Conservation (phyloP, 441 rosid genomes). For the Croton laevigatus region DNA sequence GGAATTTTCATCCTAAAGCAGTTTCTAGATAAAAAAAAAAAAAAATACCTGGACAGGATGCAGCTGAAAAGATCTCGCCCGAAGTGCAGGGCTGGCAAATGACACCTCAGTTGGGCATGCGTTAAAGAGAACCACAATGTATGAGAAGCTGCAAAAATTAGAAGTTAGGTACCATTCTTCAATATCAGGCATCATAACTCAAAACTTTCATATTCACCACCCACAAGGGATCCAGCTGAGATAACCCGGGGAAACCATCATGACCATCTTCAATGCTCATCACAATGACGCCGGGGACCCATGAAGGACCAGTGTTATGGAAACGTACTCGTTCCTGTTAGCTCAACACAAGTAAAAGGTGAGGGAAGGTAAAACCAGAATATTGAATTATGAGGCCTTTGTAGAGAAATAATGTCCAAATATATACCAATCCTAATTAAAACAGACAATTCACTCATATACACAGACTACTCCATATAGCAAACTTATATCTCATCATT, state of each 20-base stretch:
- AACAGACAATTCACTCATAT: no score
- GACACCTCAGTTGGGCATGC: conserved; percentile 61
- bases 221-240: conserved; percentile 73
- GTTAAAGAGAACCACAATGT: conserved; percentile 68
- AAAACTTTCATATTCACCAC: conserved; percentile 36
- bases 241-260: conserved; percentile 53
- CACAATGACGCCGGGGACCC: conserved; percentile 74
- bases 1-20: background rate
- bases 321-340: conserved; percentile 67
- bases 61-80: conserved; percentile 51
- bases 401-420: background rate
- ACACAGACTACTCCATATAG: background rate
- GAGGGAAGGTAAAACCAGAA: background rate
- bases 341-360: background rate
- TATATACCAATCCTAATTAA: background rate
- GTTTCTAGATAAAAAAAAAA: background rate
- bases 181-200: background rate
- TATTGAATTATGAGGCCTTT: background rate
- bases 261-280: conserved; percentile 92
- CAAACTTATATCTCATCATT: background rate
- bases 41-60: conserved; percentile 81
- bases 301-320: conserved; percentile 74
- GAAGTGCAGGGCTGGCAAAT: conserved; percentile 42
- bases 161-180: conserved; percentile 8
- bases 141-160: conserved; percentile 52